Conservation (phyloP, 2,329 filamentous ascomycete species). For the Arachnopeziza araneosa region DNA sequence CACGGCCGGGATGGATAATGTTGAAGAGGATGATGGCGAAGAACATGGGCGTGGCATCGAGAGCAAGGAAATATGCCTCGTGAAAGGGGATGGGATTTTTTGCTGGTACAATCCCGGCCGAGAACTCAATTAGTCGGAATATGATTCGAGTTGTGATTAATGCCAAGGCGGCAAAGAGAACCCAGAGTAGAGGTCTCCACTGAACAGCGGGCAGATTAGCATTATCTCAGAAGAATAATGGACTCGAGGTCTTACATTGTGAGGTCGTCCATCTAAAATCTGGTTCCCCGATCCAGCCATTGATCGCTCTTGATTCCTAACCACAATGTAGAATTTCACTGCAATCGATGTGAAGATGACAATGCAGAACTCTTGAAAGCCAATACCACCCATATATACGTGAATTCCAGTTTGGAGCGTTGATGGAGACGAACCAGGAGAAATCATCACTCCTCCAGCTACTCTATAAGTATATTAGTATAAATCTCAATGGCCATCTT, state of each 20-base stretch:
- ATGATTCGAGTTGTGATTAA: constrained; percentile 50
- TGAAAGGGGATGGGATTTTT: constrained; percentile 44
- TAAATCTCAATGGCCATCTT: neutral
- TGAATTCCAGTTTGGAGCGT: constrained; percentile 33
- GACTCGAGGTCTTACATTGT: neutral
- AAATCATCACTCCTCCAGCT: constrained; percentile 33
- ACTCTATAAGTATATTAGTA: constrained; percentile 8
- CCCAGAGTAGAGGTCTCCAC: constrained; percentile 30
- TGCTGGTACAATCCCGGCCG: constrained; percentile 35
- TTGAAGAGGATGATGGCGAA: constrained; percentile 39
- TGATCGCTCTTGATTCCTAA: constrained; percentile 32
- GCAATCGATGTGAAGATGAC: constrained; percentile 39
- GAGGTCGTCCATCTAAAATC: constrained; percentile 26
- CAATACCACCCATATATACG: constrained; percentile 49
- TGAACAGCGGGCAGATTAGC: neutral
- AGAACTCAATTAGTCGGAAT: constrained; percentile 54
- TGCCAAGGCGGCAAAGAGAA: constrained; percentile 35
- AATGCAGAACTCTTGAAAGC: constrained; percentile 45
- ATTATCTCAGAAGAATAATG: neutral
- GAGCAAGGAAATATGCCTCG: constrained; percentile 46
- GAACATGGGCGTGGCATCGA: constrained; percentile 52
- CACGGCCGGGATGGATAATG: constrained; percentile 42
- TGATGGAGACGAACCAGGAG: constrained; percentile 27
- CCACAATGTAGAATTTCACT: constrained; percentile 33
- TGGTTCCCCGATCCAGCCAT: neutral